Percentiles rank a stretch among this genome's conserved stretches.
phyloP scores from a whole-genome alignment of 495 filamentous ascomycete genomes.

The Bathelium albidoporum region DNA sequence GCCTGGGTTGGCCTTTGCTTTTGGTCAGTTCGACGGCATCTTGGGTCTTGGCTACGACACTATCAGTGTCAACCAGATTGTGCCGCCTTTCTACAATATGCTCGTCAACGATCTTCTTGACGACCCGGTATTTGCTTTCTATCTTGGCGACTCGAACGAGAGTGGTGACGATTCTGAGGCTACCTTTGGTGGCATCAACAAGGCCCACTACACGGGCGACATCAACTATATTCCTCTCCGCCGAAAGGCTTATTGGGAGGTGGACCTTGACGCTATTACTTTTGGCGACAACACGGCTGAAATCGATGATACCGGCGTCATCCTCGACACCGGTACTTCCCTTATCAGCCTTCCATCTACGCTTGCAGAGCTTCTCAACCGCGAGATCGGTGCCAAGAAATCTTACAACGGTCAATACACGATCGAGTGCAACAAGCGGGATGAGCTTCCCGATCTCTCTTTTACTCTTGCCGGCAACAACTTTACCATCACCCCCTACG shows the following conservation, averaged over 20 bases:
- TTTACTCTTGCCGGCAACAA: constrained; percentile 82
- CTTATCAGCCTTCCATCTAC: constrained; percentile 89
- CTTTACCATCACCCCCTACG: constrained; percentile 78
- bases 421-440: constrained; percentile 77
- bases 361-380: constrained; percentile 93
- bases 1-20: constrained; percentile 94
- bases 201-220: constrained; percentile 78
- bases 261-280: constrained; percentile 83
- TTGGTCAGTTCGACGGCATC: constrained; percentile 97
- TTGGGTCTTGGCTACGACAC: constrained; percentile 88
- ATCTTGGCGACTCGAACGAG: constrained; percentile 66
- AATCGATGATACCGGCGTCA: constrained; percentile 86
- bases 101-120: constrained; percentile 80
- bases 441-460: constrained; percentile 72
- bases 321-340: constrained; percentile 97
- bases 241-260: constrained; percentile 99
- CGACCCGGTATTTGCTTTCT: constrained; percentile 92
- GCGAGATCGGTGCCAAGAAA: constrained; percentile 97
- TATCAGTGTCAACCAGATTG: constrained; percentile 90
- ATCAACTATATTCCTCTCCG: constrained; percentile 86
- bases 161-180: constrained; percentile 73
- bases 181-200: constrained; percentile 83
- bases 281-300: constrained; percentile 77
- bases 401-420: constrained; percentile 89
- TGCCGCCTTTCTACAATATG: constrained; percentile 95